Evolutionary conservation across 116 monocot genomes (phyloP).

Genomic region (Posidonia oceanica): DNA sequence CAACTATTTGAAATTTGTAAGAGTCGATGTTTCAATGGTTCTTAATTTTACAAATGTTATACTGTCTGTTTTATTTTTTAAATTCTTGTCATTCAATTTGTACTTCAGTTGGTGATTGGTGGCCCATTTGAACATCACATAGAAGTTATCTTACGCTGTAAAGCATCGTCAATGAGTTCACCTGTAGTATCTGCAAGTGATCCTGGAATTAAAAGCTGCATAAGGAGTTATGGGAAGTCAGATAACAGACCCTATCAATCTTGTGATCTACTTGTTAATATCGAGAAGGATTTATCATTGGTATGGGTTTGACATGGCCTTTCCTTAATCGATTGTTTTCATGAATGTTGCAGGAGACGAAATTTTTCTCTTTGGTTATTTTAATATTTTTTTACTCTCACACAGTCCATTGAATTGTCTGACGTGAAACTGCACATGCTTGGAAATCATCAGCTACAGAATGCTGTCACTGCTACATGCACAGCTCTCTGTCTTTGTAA

Average conservation of each 20-base stretch:
- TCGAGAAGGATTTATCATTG: conserved; percentile 35
- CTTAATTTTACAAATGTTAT: neutral
- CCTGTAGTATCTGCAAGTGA: conserved; percentile 66
- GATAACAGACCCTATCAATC: conserved; percentile 40
- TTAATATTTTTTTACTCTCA: conserved; percentile 1
- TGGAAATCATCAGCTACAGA: conserved; percentile 83
- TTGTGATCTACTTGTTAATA: conserved; percentile 60
- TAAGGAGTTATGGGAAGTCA: conserved; percentile 39
- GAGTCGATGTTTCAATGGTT: neutral
- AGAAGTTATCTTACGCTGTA: conserved; percentile 52
- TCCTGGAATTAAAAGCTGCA: conserved; percentile 33
- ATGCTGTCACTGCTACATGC: conserved; percentile 82
- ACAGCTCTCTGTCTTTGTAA: conserved; percentile 59
- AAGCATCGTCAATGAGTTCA: conserved; percentile 49
- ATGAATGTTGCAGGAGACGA: neutral
- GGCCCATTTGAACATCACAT: conserved; percentile 74
- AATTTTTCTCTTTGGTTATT: neutral
- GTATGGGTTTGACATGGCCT: conserved; percentile 16
- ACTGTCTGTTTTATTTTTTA: neutral
- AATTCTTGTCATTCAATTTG: neutral
- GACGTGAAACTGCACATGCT: conserved; percentile 66
- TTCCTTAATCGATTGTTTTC: neutral
- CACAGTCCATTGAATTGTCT: conserved; percentile 51
- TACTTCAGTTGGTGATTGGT: conserved; percentile 71
- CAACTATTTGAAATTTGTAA: neutral